Conservation (phyloP, 371 early-diverging fungal species). For the Nematocida major region DNA sequence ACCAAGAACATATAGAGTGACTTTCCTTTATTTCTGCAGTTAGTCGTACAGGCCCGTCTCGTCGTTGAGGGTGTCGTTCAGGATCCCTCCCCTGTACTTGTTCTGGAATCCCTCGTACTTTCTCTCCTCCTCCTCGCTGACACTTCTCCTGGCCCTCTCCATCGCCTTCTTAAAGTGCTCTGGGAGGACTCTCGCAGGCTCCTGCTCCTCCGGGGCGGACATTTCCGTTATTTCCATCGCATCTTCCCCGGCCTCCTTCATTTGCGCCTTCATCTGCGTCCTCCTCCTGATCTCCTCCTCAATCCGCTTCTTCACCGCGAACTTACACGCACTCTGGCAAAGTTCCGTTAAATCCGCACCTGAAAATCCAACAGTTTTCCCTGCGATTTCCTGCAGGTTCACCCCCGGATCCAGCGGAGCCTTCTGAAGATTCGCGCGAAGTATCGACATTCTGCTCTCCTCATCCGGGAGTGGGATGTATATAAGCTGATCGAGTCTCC, state of each 20-base stretch:
- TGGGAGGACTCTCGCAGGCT: constrained; percentile 78
- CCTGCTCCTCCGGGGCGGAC: constrained; percentile 68
- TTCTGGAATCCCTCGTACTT: constrained; percentile 87
- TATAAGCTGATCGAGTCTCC: constrained; percentile 78
- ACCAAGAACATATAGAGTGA: neutral
- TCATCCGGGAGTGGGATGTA: constrained; percentile 73
- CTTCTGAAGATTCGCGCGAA: constrained; percentile 86
- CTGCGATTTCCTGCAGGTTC: constrained; percentile 77
- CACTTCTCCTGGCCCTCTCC: constrained; percentile 87
- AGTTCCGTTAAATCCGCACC: constrained; percentile 99
- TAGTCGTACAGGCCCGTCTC: constrained; percentile 62
- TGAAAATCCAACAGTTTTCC: constrained; percentile 85
- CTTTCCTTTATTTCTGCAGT: neutral
- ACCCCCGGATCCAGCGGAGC: constrained; percentile 80
- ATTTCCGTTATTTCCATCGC: constrained; percentile 54
- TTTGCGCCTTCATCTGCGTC: too few species aligned
- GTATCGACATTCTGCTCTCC: constrained; percentile 75
- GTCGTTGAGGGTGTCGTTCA: constrained; percentile 11
- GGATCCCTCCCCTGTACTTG: constrained; percentile 29
- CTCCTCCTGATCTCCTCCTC: constrained; percentile 76
- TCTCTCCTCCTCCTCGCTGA: constrained; percentile 87
- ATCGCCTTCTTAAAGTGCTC: constrained; percentile 95
- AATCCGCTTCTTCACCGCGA: constrained; percentile 95
- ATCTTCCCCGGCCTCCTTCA: too few species aligned
- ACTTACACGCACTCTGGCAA: constrained; percentile 95